Base-by-base conservation (phyloP, 768 basidiomycete species). In the Lactarius indigo region DNA sequence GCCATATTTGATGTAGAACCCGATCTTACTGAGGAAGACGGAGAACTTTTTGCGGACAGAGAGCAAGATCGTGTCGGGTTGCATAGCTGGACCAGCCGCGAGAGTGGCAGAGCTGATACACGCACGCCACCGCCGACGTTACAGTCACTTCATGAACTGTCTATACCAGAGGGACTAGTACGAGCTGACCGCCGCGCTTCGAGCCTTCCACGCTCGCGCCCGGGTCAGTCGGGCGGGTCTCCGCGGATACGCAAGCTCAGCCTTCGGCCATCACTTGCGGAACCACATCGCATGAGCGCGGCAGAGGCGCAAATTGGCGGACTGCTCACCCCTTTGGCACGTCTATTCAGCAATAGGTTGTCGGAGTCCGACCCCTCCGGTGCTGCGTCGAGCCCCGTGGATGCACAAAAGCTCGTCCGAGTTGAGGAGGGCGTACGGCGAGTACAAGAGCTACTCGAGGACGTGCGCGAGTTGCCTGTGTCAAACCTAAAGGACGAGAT, bases 1-100 rank as follows among this genome's bases (percentile, higher is more conserved):
- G 90, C 89, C 1, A 89, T 94, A 52, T 92, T 94, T 71, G 88
- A 90, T 63, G 83, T 89, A 2, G 87, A 91, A 31, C 73, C 83
- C 26, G 74, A 76, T 4, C 74, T 75, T 33, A 76, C 78, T 23
- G 83, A 67, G 10, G 70, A 64, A n/a, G 59, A 66, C 39, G 68
- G 30, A 20, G 64, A 81, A 47, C 76, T 86, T 31, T 87, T 89
- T 69, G 77, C 76, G 15, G 79, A 75, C 7, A 85, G 84, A 42
- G 79, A 80, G n/a, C 85, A 83, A 35, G 71, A 73, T 57, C 69
- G 63, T 42, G 67, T 68, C 9, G 64, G 71, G 13, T 56, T 71
- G 57, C 70, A 68, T 44, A 71, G 70, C 57, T 71, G 70, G 70
- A 15, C 39, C 5, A 71, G 70, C 33, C 61, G 62, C 26, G 70